Evolutionary conservation across 2,329 filamentous ascomycete genomes (phyloP).

Genomic region (Colletotrichum euphorbiae): DNA sequence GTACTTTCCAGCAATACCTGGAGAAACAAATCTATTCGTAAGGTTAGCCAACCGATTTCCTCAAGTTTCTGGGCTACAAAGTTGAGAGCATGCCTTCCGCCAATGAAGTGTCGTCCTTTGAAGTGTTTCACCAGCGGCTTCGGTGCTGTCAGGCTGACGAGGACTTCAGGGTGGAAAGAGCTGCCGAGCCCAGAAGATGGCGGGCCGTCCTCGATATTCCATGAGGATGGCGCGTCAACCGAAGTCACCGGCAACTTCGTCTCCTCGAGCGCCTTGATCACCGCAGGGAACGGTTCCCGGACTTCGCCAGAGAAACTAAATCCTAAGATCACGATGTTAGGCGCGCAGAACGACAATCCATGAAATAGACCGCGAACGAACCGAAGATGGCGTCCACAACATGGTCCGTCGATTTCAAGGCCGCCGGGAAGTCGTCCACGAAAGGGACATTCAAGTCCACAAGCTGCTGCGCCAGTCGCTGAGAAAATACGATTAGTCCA

Average conservation of each 20-base stretch:
- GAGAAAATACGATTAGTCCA: constrained; percentile 47
- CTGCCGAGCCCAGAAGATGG: constrained; percentile 81
- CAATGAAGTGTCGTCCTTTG: constrained; percentile 89
- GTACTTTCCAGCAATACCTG: constrained; percentile 85
- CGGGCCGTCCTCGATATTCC: constrained; percentile 91
- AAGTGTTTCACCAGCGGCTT: constrained; percentile 91
- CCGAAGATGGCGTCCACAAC: constrained; percentile 95
- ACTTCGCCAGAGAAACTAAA: constrained; percentile 95
- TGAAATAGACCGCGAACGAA: constrained; percentile 50
- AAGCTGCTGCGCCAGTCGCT: constrained; percentile 88
- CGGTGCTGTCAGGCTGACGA: constrained; percentile 92
- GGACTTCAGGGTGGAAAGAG: constrained; percentile 80
- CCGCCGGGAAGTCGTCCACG: constrained; percentile 78
- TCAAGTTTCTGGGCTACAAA: not conserved
- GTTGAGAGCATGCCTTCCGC: constrained; percentile 73
- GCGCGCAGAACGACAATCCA: constrained; percentile 19
- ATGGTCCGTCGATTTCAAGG: constrained; percentile 78
- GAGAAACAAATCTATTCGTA: constrained; percentile 77
- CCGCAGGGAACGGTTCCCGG: constrained; percentile 87
- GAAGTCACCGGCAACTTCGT: constrained; percentile 83
- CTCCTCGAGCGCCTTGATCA: constrained; percentile 81
- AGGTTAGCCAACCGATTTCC: constrained; percentile 27
- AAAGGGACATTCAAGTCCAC: constrained; percentile 86
- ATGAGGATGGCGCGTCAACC: constrained; percentile 93
- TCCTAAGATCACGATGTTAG: constrained; percentile 57